Base-by-base conservation (phyloP, 1,284 basidiomycete genomes). In the Puccinia horiana region DNA sequence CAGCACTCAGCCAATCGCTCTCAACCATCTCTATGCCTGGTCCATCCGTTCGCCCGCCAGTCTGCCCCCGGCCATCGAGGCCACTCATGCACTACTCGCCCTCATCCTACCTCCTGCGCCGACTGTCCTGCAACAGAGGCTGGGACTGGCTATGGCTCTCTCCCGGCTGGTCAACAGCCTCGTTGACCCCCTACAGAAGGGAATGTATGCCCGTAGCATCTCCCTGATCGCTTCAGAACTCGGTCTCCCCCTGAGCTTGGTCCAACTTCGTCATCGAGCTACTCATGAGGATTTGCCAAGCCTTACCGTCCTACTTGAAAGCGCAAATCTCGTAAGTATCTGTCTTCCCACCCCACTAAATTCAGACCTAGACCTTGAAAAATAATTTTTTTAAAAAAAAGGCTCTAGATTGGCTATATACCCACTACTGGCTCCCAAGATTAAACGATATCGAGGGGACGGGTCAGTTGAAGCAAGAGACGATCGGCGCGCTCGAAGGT, bases 241-340 rank as follows among this genome's bases (percentile, higher is more conserved):
- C 35, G 93, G 92, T 0, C 88, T 99, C 1, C 97, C 97, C 0
- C 88, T 90, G 0, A 95, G 93, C 91, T 90, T 99, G 26, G 95
- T 99, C n/a, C 94, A 98, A 84, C 89, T 99, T 6, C 90, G 96
- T 52, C 96, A 99, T 88, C 93, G 94, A 40, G 94, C 94, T 12
- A 99, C 96, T 1, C 96, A 99, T 86, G 96, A 99, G 85, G 94
- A 97, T 84, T 88, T 99, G 23, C 97, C 96, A 0, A 93, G 93
- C 83, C 88, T 98, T 1, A 90, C 91, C 72, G 88, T 96, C 9
- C 89, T 98, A 14, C 90, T 93, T 78, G 90, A 94, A 78, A 94
- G 92, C 0, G 90, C 92, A 26, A 88, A 89, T 0, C 76, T 84
- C 29, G 87, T 85, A 16, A 70, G 83, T 83, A 23, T 35, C 18